These are phyloP conservation scores for Cydonia oblonga DNA, from an alignment of 331 rosid genomes.

Conservation along the genomic window DNA sequence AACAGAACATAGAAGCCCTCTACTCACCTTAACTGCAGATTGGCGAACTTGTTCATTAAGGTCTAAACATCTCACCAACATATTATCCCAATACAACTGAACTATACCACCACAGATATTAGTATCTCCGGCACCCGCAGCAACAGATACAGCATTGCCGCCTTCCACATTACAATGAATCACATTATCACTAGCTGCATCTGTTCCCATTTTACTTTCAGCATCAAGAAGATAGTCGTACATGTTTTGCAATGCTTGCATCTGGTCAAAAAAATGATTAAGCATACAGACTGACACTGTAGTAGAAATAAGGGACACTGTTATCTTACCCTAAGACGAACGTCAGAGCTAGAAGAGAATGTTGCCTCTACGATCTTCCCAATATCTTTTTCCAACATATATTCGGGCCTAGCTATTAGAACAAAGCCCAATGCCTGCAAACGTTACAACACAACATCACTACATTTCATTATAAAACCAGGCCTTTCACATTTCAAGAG, in stretches of 20 bases:
- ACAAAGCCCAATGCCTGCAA: slow-evolving; percentile 91
- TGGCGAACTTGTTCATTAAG: slow-evolving; percentile 71
- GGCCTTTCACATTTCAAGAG: background rate
- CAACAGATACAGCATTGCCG: slow-evolving; percentile 77
- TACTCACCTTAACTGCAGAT: slow-evolving; percentile 70
- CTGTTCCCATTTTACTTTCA: slow-evolving; percentile 80
- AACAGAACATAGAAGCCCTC: slow-evolving; percentile 12
- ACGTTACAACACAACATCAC: slow-evolving; percentile 19
- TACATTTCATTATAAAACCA: slow-evolving; percentile 12
- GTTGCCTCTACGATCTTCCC: slow-evolving; percentile 76
- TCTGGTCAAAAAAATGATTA: slow-evolving; percentile 46
- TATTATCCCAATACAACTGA: slow-evolving; percentile 84
- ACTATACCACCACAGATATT: slow-evolving; percentile 96
- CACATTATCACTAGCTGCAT: slow-evolving; percentile 29
- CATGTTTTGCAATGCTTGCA: slow-evolving; percentile 93
- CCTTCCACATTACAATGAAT: slow-evolving; percentile 43
- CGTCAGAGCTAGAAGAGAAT: slow-evolving; percentile 55
- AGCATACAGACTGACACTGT: slow-evolving; percentile 12
- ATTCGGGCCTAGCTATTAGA: slow-evolving; percentile 91
- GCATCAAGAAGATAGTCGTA: slow-evolving; percentile 87
- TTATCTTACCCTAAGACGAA: slow-evolving; percentile 88
- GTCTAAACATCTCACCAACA: slow-evolving; percentile 80
- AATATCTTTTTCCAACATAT: slow-evolving; percentile 75
- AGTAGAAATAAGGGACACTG: slow-evolving; percentile 1
- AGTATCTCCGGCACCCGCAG: slow-evolving; percentile 99